Base-by-base conservation (phyloP, 2,329 filamentous ascomycete genomes). In the Periconia macrospinosa region DNA sequence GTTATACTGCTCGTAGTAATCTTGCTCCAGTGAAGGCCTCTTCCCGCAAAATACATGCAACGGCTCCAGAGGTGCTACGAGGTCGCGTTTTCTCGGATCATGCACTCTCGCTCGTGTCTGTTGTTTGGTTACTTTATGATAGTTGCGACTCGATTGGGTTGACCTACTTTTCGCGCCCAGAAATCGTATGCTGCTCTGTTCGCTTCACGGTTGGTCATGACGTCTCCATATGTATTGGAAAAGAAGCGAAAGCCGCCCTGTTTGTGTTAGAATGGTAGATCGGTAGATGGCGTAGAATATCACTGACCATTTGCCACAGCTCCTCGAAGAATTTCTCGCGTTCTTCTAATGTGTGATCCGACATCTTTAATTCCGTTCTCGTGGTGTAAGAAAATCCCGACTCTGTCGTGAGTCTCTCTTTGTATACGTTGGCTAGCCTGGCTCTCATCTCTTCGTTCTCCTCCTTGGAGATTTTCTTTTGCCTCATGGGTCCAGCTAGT, bases 401-500 rank as follows among this genome's bases (percentile, higher is more conserved):
- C 2, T 51, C 35, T 19, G 46, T 18, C 17, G 15, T 40, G 9
- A 46, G 17, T 19, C 47, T 45, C 27, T 73, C 69, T 11, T 66
- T 65, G 61, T 49, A 42, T 30, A 48, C 47, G 3, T 49, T 42
- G 27, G 19, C 35, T 9, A 50, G 14, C n/a, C 44, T 41, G 3
- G 20, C 17, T 41, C 46, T 55, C 44, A 55, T 53, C 33, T 50
- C 49, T 14, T 35, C 47, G 33, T 61, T 35, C 41, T 56, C 54
- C 11, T 54, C 50, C 20, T 50, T 43, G 1, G 44, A 41, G 18
- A 57, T 54, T 19, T 51, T 58, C 50, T 44, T 54, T 43, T 52
- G 53, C 15, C 73, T 66, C 82, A 88, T 86, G 0, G 84, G 84
- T 0, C 87, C 59, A 0, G 83, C 83, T 9, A 85, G 72, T 54